Conservation (phyloP, 129 eudicot genomes). For the Smallanthus sonchifolius region DNA sequence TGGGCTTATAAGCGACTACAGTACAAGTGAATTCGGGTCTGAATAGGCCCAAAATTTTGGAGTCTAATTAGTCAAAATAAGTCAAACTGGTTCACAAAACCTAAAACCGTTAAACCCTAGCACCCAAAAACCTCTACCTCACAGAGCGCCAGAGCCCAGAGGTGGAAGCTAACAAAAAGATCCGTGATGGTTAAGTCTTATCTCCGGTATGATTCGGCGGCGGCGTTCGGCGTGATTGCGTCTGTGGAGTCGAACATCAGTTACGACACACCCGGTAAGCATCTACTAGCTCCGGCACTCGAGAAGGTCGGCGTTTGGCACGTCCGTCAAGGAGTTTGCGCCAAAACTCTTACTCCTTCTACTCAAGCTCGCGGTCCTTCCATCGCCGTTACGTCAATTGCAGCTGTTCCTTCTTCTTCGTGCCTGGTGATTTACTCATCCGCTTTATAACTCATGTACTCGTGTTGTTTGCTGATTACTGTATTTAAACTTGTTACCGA, state of each 20-base stretch:
- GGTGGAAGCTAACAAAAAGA: not conserved
- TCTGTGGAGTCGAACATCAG: slow-evolving; percentile 74
- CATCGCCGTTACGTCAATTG: slow-evolving; percentile 65
- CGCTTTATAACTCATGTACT: not conserved
- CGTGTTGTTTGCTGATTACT: not conserved
- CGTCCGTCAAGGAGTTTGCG: slow-evolving; percentile 77
- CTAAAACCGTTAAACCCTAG: slow-evolving; percentile 31
- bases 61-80: slow-evolving; percentile 15
- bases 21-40: not conserved
- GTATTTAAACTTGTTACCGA: not conserved
- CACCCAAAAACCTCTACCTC: slow-evolving; percentile 26
- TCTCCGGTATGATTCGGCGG: slow-evolving; percentile 72
- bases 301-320: slow-evolving; percentile 90
- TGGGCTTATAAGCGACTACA: not conserved
- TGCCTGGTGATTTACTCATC: slow-evolving; percentile 35
- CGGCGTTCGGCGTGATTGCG: slow-evolving; percentile 70
- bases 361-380: slow-evolving; percentile 56
- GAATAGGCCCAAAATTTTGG: slow-evolving; percentile 5
- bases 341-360: slow-evolving; percentile 58
- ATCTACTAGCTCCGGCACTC: slow-evolving; percentile 81
- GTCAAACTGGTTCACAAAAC: slow-evolving; percentile 5
- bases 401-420: slow-evolving; percentile 54
- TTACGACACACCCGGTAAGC: slow-evolving; percentile 78
- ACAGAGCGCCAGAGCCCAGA: not conserved
- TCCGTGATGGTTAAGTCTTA: slow-evolving; percentile 80